phyloP scores from a whole-genome alignment of 2,329 filamentous ascomycete genomes.

The Cladophialophora psammophila region DNA sequence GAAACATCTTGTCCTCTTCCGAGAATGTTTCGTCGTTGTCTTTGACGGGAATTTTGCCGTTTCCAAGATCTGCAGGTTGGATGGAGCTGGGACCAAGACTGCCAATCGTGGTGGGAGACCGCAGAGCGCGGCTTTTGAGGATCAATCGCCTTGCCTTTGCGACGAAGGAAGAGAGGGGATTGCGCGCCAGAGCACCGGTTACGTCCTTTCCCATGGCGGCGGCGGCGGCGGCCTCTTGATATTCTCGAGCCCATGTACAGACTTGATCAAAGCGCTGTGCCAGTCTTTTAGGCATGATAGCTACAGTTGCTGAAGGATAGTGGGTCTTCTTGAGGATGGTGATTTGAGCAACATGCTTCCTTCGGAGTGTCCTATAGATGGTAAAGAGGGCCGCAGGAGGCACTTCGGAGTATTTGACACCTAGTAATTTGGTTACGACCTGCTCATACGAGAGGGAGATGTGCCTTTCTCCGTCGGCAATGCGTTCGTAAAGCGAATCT shows the following conservation, averaged over 20 bases:
- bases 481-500: conserved; percentile 48
- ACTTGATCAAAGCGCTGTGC: conserved; percentile 59
- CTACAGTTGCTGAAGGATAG: conserved; percentile 17
- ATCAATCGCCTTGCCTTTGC: conserved; percentile 54
- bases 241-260: conserved; percentile 63
- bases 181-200: conserved; percentile 40
- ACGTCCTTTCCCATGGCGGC: conserved; percentile 44
- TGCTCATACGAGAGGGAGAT: conserved; percentile 48
- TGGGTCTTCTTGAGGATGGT: conserved; percentile 1
- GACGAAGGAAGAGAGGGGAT: conserved; percentile 54
- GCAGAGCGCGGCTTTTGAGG: conserved; percentile 49
- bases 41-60: conserved; percentile 36
- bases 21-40: conserved; percentile 54
- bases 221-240: conserved; percentile 58
- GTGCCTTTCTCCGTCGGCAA: conserved; percentile 49
- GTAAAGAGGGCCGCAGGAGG: conserved; percentile 40
- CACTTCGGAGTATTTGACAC: conserved; percentile 45
- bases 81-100: conserved; percentile 51
- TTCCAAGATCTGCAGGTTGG: conserved; percentile 40
- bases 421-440: conserved; percentile 47
- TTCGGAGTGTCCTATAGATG: conserved; percentile 23
- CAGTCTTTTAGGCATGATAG: conserved; percentile 60
- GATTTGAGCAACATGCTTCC: conserved; percentile 19
- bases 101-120: conserved; percentile 53
- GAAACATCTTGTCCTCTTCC: conserved; percentile 59